Evolutionary conservation across 1,139 yeast species (phyloP), one percentile per base, ranked within the genome.

Genomic region (Suhomyces atakaporum): DNA sequence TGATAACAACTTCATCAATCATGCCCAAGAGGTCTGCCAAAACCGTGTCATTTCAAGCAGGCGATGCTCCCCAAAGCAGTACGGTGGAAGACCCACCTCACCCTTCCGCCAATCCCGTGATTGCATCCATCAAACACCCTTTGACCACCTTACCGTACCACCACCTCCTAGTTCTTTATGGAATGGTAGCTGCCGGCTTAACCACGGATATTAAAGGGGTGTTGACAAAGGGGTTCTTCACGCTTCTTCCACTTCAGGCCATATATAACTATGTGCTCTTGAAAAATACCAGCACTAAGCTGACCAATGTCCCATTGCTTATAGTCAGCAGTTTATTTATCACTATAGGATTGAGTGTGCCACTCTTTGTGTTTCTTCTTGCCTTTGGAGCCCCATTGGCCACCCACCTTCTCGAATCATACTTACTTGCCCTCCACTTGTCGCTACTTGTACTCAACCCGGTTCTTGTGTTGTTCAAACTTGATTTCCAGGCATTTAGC

Each of bases 321-420:
- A 42, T 73, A 1, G 51, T 49, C 1, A 56, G 73, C 13, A 58
- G 77, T 3, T 43, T 72, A 2, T 51, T 77, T 2, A 44, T 76
- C 4, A 54, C 82, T 5, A 39, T 69, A 9, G 42, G 75, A 10
- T 62, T 79, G 30, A 63, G 86, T 2, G 40, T 76, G 2, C 81
- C 84, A 3, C 57, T 84, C 1, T 77, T 75, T 49, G 49, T 69
- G 1, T 54, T 75, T 1, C 56, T 84, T 35, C 64, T 89, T 3
- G 53, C 89, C n/a, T 79, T 87, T 53, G 98, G 98, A 5, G 96
- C 97, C 0, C 97, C 97, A 15, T 67, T 85, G 27, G 66, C 79
- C 2, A 66, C 77, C 1, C 69, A 73, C 32, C 50, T 76, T 16
- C 45, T 50, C n/a, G 83, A 81, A 50, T 87, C 96, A 0, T 70